phyloP scores from a whole-genome alignment of 2,329 filamentous ascomycete species.

The Aschersonia sp. region DNA sequence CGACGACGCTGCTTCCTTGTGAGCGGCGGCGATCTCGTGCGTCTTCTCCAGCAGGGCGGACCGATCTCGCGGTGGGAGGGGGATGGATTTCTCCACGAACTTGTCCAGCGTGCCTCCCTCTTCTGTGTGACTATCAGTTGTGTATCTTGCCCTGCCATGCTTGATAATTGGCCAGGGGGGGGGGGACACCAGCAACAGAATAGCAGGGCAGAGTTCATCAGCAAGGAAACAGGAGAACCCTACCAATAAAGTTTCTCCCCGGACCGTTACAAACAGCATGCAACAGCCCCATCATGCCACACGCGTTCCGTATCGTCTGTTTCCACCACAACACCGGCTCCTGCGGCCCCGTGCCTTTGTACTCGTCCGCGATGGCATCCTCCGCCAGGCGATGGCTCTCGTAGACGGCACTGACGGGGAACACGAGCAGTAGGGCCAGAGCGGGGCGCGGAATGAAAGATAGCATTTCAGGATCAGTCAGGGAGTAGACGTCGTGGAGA shows the following conservation, averaged over 20 bases:
- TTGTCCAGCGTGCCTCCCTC: constrained; percentile 41
- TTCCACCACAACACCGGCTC: constrained; percentile 88
- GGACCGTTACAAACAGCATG: constrained; percentile 72
- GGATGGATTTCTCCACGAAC: constrained; percentile 56
- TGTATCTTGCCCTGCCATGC: not conserved
- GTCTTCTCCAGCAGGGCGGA: constrained; percentile 67
- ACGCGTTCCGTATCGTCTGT: constrained; percentile 89
- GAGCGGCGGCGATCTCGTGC: constrained; percentile 60
- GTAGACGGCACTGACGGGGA: constrained; percentile 70
- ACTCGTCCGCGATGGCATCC: constrained; percentile 49
- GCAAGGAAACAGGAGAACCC: constrained; percentile 7
- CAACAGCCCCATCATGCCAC: constrained; percentile 76
- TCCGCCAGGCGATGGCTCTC: constrained; percentile 62
- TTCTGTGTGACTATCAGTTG: constrained; percentile 15
- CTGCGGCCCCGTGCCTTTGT: constrained; percentile 48
- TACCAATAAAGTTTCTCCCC: constrained; percentile 47
- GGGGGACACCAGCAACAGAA: not conserved
- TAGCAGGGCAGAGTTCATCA: constrained; percentile 6
- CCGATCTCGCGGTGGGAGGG: constrained; percentile 50
- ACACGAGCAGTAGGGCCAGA: constrained; percentile 79
- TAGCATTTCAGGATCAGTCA: constrained; percentile 74
- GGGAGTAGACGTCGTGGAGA: constrained; percentile 85
- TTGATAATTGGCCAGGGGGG: not conserved
- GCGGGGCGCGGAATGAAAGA: constrained; percentile 80
- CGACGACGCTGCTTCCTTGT: constrained; percentile 58